These are phyloP conservation scores for Colletotrichum aenigma DNA, from an alignment of 2,329 filamentous ascomycete species.

Conservation along the genomic window DNA sequence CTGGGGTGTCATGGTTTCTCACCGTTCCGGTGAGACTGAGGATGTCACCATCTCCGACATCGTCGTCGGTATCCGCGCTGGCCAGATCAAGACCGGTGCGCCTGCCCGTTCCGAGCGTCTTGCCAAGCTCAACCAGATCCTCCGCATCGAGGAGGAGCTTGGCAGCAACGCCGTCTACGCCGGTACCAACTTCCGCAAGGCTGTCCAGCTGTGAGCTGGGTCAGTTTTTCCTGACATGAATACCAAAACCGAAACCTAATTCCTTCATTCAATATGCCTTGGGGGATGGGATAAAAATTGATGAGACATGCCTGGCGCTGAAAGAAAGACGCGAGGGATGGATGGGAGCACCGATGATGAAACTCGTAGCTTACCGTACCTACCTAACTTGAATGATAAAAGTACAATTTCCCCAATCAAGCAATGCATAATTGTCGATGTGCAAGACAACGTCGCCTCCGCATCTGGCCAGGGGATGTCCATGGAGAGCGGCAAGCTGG, in stretches of 20 bases:
- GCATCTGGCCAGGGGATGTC: background rate
- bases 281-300: background rate
- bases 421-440: background rate
- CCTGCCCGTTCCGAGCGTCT: slow-evolving; percentile 96
- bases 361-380: slow-evolving; percentile 11
- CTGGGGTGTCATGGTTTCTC: slow-evolving; percentile 99
- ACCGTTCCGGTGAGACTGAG: slow-evolving; percentile 98
- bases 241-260: background rate
- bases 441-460: background rate
- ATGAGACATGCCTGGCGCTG: slow-evolving; percentile 13
- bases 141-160: slow-evolving; percentile 99
- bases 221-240: background rate
- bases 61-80: slow-evolving; percentile 92
- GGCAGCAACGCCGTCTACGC: slow-evolving; percentile 91
- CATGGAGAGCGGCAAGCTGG: background rate
- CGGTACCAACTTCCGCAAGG: slow-evolving; percentile 87
- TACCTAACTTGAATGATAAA: slow-evolving; percentile 5
- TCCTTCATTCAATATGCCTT: background rate
- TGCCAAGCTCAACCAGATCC: slow-evolving; percentile 99
- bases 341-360: slow-evolving; percentile 16
- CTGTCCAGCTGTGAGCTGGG: slow-evolving; percentile 78
- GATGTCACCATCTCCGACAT: slow-evolving; percentile 99
- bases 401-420: background rate
- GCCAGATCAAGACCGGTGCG: slow-evolving; percentile 99
- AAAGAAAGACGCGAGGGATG: slow-evolving; percentile 9